Percentiles rank a stretch among this genome's conserved stretches.
Conservation (phyloP, 495 filamentous ascomycete species). For the Talaromyces adpressus region DNA sequence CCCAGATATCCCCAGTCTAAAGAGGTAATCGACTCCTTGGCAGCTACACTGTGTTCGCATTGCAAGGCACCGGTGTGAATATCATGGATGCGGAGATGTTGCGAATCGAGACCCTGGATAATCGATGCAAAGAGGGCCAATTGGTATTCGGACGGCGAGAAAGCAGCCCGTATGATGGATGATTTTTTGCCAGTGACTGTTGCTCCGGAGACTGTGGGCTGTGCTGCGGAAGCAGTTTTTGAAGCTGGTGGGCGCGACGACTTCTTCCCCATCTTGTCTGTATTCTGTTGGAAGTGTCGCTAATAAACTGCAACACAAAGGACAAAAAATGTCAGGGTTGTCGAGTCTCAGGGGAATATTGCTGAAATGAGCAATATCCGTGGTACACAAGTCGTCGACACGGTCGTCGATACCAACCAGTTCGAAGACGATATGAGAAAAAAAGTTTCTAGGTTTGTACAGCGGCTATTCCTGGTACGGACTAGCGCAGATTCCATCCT, state of each 20-base stretch:
- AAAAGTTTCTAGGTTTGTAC: slow-evolving; percentile 6
- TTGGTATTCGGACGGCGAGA: slow-evolving; percentile 49
- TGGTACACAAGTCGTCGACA: not conserved
- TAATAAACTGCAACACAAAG: not conserved
- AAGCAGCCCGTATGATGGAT: slow-evolving; percentile 45
- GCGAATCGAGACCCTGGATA: slow-evolving; percentile 51
- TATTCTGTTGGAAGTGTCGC: slow-evolving; percentile 9
- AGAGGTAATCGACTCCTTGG: slow-evolving; percentile 47
- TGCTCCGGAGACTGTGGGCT: slow-evolving; percentile 29
- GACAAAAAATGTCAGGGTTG: not conserved
- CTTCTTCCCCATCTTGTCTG: slow-evolving; percentile 45
- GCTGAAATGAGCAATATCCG: not conserved
- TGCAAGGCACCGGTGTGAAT: slow-evolving; percentile 49
- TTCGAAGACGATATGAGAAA: not conserved
- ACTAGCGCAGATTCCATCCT: not conserved
- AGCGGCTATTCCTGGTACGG: not conserved
- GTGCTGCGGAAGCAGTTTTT: slow-evolving; percentile 42
- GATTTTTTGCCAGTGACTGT: slow-evolving; percentile 37
- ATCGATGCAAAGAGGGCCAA: slow-evolving; percentile 54
- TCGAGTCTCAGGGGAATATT: not conserved
- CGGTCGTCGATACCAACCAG: not conserved
- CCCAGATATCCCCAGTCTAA: slow-evolving; percentile 50
- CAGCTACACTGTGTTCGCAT: slow-evolving; percentile 46
- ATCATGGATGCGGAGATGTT: slow-evolving; percentile 54
- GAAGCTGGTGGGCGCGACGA: slow-evolving; percentile 34